Evolutionary conservation across 2,329 filamentous ascomycete genomes (phyloP).

Genomic region (Harringtonia lauricola): DNA sequence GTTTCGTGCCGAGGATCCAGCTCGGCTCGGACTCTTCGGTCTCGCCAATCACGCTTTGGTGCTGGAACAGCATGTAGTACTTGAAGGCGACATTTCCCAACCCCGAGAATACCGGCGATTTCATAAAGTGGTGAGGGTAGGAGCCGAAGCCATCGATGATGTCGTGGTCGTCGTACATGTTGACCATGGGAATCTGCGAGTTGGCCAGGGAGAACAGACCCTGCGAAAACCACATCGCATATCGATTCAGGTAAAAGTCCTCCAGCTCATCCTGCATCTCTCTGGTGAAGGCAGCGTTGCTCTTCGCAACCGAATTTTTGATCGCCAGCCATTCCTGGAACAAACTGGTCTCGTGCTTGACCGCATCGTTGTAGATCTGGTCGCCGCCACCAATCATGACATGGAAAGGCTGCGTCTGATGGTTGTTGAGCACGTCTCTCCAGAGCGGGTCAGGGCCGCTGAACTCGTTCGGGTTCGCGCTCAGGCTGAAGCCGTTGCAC

Average conservation of each 20-base stretch:
- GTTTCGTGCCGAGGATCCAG: conserved; percentile 71
- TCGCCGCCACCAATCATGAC: conserved; percentile 97
- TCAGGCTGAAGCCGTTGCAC: conserved; percentile 88
- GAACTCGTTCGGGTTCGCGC: conserved; percentile 66
- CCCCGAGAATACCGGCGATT: conserved; percentile 77
- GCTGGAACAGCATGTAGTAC: conserved; percentile 98
- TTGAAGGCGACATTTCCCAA: conserved; percentile 91
- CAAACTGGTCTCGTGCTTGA: conserved; percentile 60
- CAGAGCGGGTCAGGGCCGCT: conserved; percentile 93
- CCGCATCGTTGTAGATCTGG: conserved; percentile 89
- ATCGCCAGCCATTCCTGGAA: conserved; percentile 81
- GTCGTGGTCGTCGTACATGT: conserved; percentile 94
- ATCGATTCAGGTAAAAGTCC: conserved; percentile 75
- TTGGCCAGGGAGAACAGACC: conserved; percentile 88
- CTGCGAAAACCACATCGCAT: conserved; percentile 92
- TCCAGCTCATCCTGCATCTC: conserved; percentile 87
- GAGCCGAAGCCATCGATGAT: conserved; percentile 89
- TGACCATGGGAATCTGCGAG: conserved; percentile 94
- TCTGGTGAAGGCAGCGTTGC: conserved; percentile 62
- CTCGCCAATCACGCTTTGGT: conserved; percentile 77
- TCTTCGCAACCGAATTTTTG: conserved; percentile 70
- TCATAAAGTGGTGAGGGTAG: conserved; percentile 87
- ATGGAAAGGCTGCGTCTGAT: conserved; percentile 88
- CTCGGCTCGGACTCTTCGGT: conserved; percentile 77
- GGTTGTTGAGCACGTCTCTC: conserved; percentile 88